Conservation (phyloP, 176 grass and related monocot species). For the Ampelocalamus luodianensis region DNA sequence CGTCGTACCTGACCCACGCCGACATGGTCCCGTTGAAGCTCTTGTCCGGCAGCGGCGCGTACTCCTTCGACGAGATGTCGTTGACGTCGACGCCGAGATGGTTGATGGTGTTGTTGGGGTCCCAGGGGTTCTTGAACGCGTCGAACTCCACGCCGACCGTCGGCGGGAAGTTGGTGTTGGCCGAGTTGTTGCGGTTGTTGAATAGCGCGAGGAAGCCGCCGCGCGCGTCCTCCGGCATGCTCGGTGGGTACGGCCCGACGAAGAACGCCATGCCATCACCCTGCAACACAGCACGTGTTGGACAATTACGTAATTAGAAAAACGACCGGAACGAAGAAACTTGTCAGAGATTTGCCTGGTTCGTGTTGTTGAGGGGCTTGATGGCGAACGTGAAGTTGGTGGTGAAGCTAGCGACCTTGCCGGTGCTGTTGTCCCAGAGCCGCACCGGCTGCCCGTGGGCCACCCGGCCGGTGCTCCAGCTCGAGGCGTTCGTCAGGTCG, state of each 20-base stretch:
- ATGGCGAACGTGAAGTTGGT: conserved; percentile 45
- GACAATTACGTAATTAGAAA: no score
- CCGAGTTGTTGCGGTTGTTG: background rate
- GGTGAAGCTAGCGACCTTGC: conserved; percentile 45
- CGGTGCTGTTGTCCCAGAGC: conserved; percentile 38
- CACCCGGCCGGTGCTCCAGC: conserved; percentile 22
- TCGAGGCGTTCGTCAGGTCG: background rate
- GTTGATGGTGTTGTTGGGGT: background rate
- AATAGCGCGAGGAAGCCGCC: conserved; percentile 39
- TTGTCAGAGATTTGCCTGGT: no score
- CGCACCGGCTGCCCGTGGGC: conserved; percentile 8
- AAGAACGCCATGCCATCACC: conserved; percentile 18
- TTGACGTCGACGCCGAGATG: conserved; percentile 6
- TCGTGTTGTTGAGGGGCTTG: background rate
- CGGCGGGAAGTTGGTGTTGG: background rate
- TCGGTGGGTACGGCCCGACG: background rate
- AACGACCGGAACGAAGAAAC: no score
- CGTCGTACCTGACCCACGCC: conserved; percentile 31
- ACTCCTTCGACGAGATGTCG: background rate
- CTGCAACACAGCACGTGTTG: background rate
- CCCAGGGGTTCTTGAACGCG: background rate
- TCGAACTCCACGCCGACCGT: background rate
- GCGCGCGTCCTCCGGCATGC: background rate
- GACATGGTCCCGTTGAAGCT: conserved; percentile 12
- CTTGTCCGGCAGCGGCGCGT: background rate